Base-by-base conservation (phyloP, 148 eudicot species). In the Simmondsia chinensis region DNA sequence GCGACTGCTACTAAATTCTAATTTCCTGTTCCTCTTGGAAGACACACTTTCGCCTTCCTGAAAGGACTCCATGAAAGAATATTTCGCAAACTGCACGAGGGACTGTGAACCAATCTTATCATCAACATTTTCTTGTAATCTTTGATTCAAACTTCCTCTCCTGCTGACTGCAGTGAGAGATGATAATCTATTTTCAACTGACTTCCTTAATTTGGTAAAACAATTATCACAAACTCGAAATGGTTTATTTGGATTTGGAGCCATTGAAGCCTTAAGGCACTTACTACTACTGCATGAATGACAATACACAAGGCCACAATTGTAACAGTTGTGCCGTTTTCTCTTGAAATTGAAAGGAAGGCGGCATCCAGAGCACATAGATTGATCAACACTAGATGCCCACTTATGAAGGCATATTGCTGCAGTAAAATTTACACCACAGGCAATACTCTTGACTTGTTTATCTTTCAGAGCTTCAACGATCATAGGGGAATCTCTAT, bases 211-310 rank as follows among this genome's bases (percentile, higher is more conserved):
- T 61, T 83, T 83, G 44, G 12, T 34, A 61, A 59, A 68, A 59
- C 94, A 83, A 56, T 57, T 64, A 33, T 83, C 94, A 65, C 94
- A 83, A 20, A 83, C 87, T 32, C 94, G 73, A 59, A 70, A 83
- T 27, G 79, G 73, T 53, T 75, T 83, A 46, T 70, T 73, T 21
- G 60, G 65, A 46, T 62, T 66, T 42, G 87, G 78, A 0, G 94
- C 87, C 80, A 83, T 59, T 14, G 94, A 70, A 50, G 94, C 94
- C 52, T 60, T 75, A 2, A 72, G 52, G 20, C 75, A 72, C 55
- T 76, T 83, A 24, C 48, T 72, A 48, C 75, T 73, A 61, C 73
- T 75, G 50, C 94, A 83, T 25, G 71, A 43, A 43, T 72, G 71
- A 63, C 94, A 83, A 53, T 75, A 83, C 6, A 72, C 75, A 37